Percentiles rank a stretch among this genome's conserved stretches.
Conservation (phyloP, 805 yeast species). For the Yarrowia deformans region DNA sequence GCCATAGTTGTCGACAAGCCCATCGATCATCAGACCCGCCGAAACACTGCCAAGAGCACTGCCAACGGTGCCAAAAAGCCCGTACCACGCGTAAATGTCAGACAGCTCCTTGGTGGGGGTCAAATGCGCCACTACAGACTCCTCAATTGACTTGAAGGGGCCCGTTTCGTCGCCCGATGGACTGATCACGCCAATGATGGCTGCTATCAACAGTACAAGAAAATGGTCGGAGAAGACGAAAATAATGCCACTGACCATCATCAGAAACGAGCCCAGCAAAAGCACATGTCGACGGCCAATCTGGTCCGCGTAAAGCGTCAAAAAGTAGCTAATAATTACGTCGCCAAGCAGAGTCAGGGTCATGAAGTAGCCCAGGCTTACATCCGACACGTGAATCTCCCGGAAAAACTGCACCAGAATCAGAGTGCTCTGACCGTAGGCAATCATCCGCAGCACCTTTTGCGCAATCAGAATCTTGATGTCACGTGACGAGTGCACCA, state of each 20-base stretch:
- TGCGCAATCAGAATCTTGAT: slow-evolving; percentile 37
- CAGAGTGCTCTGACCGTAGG: slow-evolving; percentile 52
- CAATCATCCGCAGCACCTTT: slow-evolving; percentile 47
- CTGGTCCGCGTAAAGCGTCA: slow-evolving; percentile 57
- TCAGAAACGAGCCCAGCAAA: slow-evolving; percentile 53
- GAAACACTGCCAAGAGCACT: slow-evolving; percentile 57
- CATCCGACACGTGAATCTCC: slow-evolving; percentile 54
- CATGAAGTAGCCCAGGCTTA: slow-evolving; percentile 59
- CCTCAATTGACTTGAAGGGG: slow-evolving; percentile 65
- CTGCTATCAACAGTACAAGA: slow-evolving; percentile 51
- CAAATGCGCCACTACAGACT: slow-evolving; percentile 59
- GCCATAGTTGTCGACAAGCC: slow-evolving; percentile 41
- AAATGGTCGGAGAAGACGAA: slow-evolving; percentile 52
- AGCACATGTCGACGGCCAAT: slow-evolving; percentile 57
- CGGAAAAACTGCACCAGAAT: slow-evolving; percentile 57
- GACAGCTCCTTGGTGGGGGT: slow-evolving; percentile 55
- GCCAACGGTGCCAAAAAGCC: slow-evolving; percentile 58
- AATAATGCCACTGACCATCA: slow-evolving; percentile 56
- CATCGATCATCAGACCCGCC: slow-evolving; percentile 52
- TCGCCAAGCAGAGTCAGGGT: slow-evolving; percentile 61
- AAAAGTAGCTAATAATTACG: slow-evolving; percentile 56
- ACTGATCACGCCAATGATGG: slow-evolving; percentile 61
- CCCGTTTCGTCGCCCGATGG: slow-evolving; percentile 69
- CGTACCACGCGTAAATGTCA: slow-evolving; percentile 66
- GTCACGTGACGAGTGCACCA: slow-evolving; percentile 16